Evolutionary conservation across 257 asterid species (phyloP), one percentile per base, ranked within the genome.

Genomic region (Paulownia fortunei): DNA sequence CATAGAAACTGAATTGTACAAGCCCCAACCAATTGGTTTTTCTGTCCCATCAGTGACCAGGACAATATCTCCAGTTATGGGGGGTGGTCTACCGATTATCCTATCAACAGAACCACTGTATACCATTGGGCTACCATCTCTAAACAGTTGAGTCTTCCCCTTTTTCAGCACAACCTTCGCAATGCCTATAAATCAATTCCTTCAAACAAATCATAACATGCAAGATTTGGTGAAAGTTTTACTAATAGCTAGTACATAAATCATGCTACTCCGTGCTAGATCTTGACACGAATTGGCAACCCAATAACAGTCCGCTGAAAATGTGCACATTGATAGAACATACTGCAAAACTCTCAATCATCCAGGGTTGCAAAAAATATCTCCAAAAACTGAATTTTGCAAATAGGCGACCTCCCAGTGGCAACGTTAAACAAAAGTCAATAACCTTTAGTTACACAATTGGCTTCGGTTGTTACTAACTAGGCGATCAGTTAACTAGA

Each of bases 21-120:
- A 80, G n/a, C 98, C 99, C 99, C 98, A 93, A 55, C 92, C 99
- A 78, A 95, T 93, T 8, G 99, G 96, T 73, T 89, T 95, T 79
- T 89, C 92, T 0, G 94, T 67, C 32, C 98, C 99, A 65, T 95
- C 99, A 16, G 98, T 90, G 11, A 95, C 97, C 4, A 95, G 88
- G 69, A 95, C 99, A 42, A 82, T 81, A 26, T 95, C 99, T 19
- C 98, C 99, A 6, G 99, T 93, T 77, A 73, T 73, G 2, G 99
- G 99, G 0, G 98, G 97, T 3, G 98, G 99, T 73, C 90, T 87
- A 77, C 98, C 98, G 18, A 95, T 82, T 74, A 95, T 94, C 67
- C 97, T 86, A 84, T 87, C 99, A 72, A 95, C 90, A 39, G 99
- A 97, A 68, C 99, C 99, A 58, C 97, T 92, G 82, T 93, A 95